A percentile compares a stretch with the other conserved stretches of the same genome.
These are phyloP conservation scores for Neltuma alba DNA, from an alignment of 306 rosid genomes.

Conservation along the genomic window DNA sequence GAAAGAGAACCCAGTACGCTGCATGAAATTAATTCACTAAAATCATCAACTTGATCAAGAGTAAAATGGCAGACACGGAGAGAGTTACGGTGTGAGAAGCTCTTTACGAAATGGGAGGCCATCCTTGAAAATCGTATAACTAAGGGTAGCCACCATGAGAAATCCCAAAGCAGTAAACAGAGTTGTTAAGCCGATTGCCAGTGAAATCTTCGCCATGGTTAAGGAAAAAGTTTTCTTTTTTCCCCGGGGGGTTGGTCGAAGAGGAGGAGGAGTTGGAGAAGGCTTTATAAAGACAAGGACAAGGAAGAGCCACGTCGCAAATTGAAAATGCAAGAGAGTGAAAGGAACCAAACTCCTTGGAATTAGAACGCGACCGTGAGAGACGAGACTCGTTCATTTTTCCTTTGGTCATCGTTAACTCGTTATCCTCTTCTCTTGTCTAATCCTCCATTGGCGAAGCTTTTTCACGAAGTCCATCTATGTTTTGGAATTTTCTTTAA, in stretches of 20 bases:
- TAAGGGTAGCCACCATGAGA: constrained; percentile 56
- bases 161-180: constrained; percentile 54
- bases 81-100: constrained; percentile 64
- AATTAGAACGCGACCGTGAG: background rate
- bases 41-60: background rate
- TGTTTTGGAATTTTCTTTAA: background rate
- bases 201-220: constrained; percentile 55
- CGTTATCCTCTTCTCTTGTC: background rate
- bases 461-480: background rate
- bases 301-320: constrained; percentile 34
- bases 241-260: background rate
- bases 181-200: constrained; percentile 44
- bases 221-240: background rate
- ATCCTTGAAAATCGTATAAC: constrained; percentile 57
- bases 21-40: background rate
- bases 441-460: background rate
- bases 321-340: background rate
- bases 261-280: background rate
- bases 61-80: constrained; percentile 14
- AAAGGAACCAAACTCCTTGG: background rate
- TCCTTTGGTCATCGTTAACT: background rate
- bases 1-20: too few species aligned
- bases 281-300: background rate
- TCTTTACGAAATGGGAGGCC: constrained; percentile 71
- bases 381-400: background rate